Evolutionary conservation across 306 rosid genomes (phyloP), one percentile per base, ranked within the genome.

Genomic region (Quercus variabilis): DNA sequence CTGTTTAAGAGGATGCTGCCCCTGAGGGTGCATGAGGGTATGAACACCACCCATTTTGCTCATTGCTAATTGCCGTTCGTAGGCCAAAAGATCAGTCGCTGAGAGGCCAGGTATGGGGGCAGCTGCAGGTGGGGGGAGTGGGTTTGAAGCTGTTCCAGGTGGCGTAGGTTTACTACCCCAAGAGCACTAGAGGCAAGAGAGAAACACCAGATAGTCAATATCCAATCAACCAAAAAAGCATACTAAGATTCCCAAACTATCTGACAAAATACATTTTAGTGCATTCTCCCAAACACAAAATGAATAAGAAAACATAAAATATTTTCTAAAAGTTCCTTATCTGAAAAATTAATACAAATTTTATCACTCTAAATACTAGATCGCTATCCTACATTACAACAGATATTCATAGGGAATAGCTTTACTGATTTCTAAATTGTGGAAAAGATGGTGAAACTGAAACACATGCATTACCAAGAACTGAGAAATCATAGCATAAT

Each of bases 111-210:
- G 95, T 26, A 92, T 56, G 13, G 97, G 78, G 8, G 77, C 87
- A 58, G 95, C 90, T 41, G 86, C 91, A 56, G 99, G 99, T 0
- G 99, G 99, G 52, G 99, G 98, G 25, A 95, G 97, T 15, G 99
- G 99, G 84, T 95, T 95, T 15, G 98, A 95, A 74, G 89, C 82
- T 43, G 98, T 95, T 77, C 99, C 99, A 1, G 96, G 85, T 77
- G 97, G 96, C n/a, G 99, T 95, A 18, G 99, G 94, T 90, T 95
- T 95, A 94, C 97, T 95, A 11, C 99, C 99, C 99, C 99, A 95
- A 2, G 96, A 95, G 79, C 99, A 95, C 99, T 95, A 74, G 23
- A 78, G 33, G 69, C 51, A 79, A 74, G 8, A 69, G 52, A 15
- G 8, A 17, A 43, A 31, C 18, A 58, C 4, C 7, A 33, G 33